Evolutionary conservation across 2,329 filamentous ascomycete species (phyloP), one percentile per base, ranked within the genome.

Genomic region (Fusarium chuoi): DNA sequence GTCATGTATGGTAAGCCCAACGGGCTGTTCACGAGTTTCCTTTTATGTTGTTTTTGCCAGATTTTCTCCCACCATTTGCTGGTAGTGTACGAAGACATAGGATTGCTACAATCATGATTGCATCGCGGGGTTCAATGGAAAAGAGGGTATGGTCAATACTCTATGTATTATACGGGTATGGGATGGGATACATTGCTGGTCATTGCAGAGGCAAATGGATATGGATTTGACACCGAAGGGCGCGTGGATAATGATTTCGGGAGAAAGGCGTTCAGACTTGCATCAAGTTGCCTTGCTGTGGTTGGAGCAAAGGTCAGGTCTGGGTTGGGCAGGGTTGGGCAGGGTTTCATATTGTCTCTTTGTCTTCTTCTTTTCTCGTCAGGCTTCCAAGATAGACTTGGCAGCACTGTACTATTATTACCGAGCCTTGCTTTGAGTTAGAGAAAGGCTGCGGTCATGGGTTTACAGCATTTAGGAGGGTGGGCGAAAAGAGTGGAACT

Each of bases 11-110:
- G 55, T 62, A 70, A 46, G 57, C 65, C 62, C 48, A 71, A 57
- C 65, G 72, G 73, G 67, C 66, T 75, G 66, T 70, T 78, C 59
- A 78, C 62, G 76, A 78, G 74, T 78, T 63, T 74, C 66, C 59
- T 78, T 75, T 52, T 49, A 64, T 62, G 52, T 49, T 68, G 62
- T 62, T 59, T 68, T 66, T 57, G 55, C 57, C 65, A 55, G 46
- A 45, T 24, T 38, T 59, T 63, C 59, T 69, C 55, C 68, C 61
- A 58, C 62, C 64, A 57, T 73, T 28, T 63, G 56, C 63, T 58
- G 65, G 70, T 52, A 64, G 68, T 61, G 68, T 44, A 62, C 54
- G 56, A 51, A 70, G 55, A 72, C 65, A 67, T 42, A 64, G 54
- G 46, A 62, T 62, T 60, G 65, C 62, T 68, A 69, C 74, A 68